Evolutionary conservation across 352 stramenopile species (phyloP).

Genomic region (Phytophthora tubulina): DNA sequence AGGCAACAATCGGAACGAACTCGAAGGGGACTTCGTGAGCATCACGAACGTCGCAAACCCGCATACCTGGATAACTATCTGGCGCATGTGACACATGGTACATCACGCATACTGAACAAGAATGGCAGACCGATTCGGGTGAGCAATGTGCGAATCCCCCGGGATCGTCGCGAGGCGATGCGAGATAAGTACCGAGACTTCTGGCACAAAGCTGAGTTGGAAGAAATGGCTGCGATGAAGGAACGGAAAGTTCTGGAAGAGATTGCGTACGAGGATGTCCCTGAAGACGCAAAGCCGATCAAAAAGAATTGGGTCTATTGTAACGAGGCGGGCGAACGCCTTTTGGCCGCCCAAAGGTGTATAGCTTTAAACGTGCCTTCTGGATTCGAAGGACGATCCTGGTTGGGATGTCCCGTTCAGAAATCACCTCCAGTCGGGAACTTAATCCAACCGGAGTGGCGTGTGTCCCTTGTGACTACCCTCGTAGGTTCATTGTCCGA

Average conservation of each 20-base stretch:
- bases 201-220: neutral
- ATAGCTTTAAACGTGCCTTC: no score
- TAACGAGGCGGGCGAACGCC: no score
- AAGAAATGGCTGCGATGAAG: slow-evolving; percentile 4
- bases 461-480: no score
- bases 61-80: neutral
- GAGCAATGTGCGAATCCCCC: neutral
- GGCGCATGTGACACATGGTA: neutral
- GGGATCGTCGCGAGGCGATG: neutral
- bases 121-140: neutral
- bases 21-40: neutral
- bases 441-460: no score
- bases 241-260: neutral
- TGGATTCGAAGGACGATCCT: no score
- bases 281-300: slow-evolving; percentile 8
- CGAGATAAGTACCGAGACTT: neutral
- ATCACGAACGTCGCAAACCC: neutral
- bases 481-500: no score
- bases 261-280: neutral
- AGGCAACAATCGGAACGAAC: neutral
- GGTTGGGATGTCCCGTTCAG: no score
- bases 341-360: no score
- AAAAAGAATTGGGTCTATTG: slow-evolving; percentile 6
- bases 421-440: no score
- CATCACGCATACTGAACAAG: neutral